Conservation (phyloP, 2,329 filamentous ascomycete species). For the Fusarium clavum region DNA sequence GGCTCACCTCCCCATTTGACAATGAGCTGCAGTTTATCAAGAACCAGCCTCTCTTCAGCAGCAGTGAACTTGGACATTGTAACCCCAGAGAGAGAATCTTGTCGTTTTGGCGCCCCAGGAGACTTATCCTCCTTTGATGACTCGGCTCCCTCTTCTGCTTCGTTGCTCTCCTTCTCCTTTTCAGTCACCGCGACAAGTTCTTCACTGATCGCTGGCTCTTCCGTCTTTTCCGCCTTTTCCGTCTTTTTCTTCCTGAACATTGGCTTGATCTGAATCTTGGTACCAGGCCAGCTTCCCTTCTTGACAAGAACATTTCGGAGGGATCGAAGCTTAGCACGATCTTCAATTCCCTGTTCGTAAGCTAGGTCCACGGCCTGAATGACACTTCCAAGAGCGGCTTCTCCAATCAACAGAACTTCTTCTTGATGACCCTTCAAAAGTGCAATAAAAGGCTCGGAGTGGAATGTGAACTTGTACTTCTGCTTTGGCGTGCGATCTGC, state of each 20-base stretch:
- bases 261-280: conserved; percentile 98
- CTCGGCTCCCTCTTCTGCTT: conserved; percentile 37
- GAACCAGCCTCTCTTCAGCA: conserved; percentile 88
- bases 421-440: conserved; percentile 95
- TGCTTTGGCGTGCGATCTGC: conserved; percentile 98
- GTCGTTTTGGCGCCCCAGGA: conserved; percentile 65
- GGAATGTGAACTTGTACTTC: conserved; percentile 99
- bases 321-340: conserved; percentile 84
- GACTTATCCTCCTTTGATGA: conserved; percentile 39
- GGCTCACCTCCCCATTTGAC: conserved; percentile 99
- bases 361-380: conserved; percentile 88
- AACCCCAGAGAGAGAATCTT: conserved; percentile 88
- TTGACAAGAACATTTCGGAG: conserved; percentile 89
- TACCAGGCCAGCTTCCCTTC: conserved; percentile 94
- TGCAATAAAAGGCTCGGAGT: conserved; percentile 95
- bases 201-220: conserved; percentile 60
- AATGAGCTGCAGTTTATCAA: conserved; percentile 96
- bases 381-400: conserved; percentile 88
- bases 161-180: conserved; percentile 39
- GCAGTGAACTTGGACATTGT: conserved; percentile 95
- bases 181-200: conserved; percentile 52
- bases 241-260: conserved; percentile 94
- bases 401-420: conserved; percentile 93
- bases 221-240: conserved; percentile 74
- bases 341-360: conserved; percentile 82